Evolutionary conservation across 768 basidiomycete species (phyloP).

Genomic region (Termitomyces sp.): DNA sequence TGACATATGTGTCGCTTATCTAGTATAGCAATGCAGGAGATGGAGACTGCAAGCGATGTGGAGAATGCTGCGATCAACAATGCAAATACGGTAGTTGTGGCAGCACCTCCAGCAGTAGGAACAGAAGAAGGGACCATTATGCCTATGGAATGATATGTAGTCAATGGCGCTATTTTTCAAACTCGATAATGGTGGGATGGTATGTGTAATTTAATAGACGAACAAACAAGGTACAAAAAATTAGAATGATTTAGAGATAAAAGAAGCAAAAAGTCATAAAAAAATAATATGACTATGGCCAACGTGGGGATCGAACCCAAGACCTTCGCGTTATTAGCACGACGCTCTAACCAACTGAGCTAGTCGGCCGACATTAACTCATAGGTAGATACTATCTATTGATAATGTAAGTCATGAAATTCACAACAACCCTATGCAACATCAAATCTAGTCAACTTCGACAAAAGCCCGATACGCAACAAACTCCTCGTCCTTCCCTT

Average conservation of each 20-base stretch:
- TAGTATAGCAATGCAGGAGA: conserved; percentile 19
- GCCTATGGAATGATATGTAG: background rate
- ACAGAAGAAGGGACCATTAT: background rate
- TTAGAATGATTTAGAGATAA: too few relatives aligned
- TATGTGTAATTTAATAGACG: background rate
- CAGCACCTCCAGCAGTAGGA: background rate
- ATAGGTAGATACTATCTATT: too few relatives aligned
- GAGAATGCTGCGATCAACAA: background rate
- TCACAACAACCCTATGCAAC: too few relatives aligned
- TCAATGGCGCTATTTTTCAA: background rate
- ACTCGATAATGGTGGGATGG: background rate
- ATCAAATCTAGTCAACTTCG: conserved; percentile 24
- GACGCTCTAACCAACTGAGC: conserved; percentile 95
- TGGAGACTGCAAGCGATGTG: conserved; percentile 19
- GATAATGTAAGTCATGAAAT: too few relatives aligned
- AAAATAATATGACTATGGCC: conserved; percentile 44
- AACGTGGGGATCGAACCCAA: conserved; percentile 80
- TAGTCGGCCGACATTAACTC: conserved; percentile 57
- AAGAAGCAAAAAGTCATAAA: too few relatives aligned
- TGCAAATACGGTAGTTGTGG: background rate
- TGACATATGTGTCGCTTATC: background rate
- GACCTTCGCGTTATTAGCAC: conserved; percentile 86
- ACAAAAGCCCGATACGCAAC: conserved; percentile 70
- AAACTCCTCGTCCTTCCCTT: conserved; percentile 29
- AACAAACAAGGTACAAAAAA: background rate